These are phyloP conservation scores for Allantophomopsis cytisporea DNA, from an alignment of 2,329 filamentous ascomycete species.

Conservation along the genomic window DNA sequence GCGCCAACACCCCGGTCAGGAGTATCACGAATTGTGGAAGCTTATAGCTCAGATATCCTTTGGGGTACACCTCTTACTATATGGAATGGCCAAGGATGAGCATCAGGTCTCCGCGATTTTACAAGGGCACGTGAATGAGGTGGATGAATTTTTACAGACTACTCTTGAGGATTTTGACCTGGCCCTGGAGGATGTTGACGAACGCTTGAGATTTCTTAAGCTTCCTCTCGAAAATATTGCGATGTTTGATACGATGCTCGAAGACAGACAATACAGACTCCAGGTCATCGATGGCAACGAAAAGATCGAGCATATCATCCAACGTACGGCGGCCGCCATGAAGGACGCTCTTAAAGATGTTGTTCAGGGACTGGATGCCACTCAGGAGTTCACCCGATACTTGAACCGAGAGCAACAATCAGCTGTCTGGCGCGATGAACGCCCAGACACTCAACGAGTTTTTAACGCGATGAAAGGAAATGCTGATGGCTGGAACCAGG, in stretches of 20 bases:
- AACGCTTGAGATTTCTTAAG: slow-evolving; percentile 67
- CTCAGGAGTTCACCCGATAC: slow-evolving; percentile 65
- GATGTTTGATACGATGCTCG: slow-evolving; percentile 78
- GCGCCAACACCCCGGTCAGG: slow-evolving; percentile 62
- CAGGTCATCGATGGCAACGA: slow-evolving; percentile 81
- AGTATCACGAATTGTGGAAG: slow-evolving; percentile 80
- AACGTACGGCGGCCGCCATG: slow-evolving; percentile 63
- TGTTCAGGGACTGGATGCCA: slow-evolving; percentile 62
- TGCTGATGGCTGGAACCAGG: slow-evolving; percentile 76
- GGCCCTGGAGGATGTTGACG: slow-evolving; percentile 64
- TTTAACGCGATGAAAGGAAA: slow-evolving; percentile 88
- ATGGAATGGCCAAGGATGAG: slow-evolving; percentile 78
- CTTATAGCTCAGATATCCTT: slow-evolving; percentile 87
- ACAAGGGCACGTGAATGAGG: slow-evolving; percentile 83
- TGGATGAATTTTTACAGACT: slow-evolving; percentile 81
- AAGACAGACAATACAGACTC: slow-evolving; percentile 68
- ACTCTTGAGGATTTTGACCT: slow-evolving; percentile 75
- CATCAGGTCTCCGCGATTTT: slow-evolving; percentile 79
- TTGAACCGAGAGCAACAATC: slow-evolving; percentile 51
- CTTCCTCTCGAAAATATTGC: slow-evolving; percentile 71
- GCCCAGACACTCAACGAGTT: slow-evolving; percentile 53
- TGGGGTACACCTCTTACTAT: slow-evolving; percentile 76
- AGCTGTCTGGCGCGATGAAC: slow-evolving; percentile 43
- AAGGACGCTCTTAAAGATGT: slow-evolving; percentile 71
- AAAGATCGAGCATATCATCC: slow-evolving; percentile 78